phyloP scores from a whole-genome alignment of 768 basidiomycete genomes.

The Mycena vulgaris region DNA sequence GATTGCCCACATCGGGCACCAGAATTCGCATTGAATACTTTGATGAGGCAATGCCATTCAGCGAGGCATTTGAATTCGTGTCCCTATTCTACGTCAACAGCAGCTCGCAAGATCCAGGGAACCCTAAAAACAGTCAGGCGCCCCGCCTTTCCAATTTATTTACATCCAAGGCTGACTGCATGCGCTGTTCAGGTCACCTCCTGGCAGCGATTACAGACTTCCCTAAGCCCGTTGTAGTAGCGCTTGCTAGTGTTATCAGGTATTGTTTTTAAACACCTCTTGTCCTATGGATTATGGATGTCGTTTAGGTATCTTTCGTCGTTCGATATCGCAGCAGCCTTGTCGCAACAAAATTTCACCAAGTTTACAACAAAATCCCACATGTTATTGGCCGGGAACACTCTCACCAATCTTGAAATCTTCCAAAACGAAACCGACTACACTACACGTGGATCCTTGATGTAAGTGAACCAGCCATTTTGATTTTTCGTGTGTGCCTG shows the following conservation, averaged over 20 bases:
- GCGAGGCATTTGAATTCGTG: conserved; percentile 78
- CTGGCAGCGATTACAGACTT: conserved; percentile 76
- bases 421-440: conserved; percentile 92
- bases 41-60: conserved; percentile 67
- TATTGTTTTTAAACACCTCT: too few species aligned
- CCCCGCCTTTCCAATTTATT: not conserved
- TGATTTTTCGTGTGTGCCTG: not conserved
- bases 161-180: not conserved
- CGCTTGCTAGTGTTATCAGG: conserved; percentile 83
- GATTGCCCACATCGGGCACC: conserved; percentile 54
- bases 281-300: too few species aligned
- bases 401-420: conserved; percentile 92
- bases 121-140: conserved; percentile 56
- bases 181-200: conserved; percentile 64
- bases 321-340: conserved; percentile 85
- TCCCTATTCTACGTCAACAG: conserved; percentile 68
- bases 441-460: conserved; percentile 79
- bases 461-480: conserved; percentile 57
- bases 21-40: conserved; percentile 78
- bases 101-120: not conserved
- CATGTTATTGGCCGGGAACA: conserved; percentile 93
- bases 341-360: conserved; percentile 85
- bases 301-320: conserved; percentile 80
- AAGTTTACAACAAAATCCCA: conserved; percentile 83
- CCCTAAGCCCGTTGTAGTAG: conserved; percentile 78